Percentiles rank a stretch among this genome's conserved stretches.
phyloP scores from a whole-genome alignment of 1,139 yeast genomes.

The Blastobotrys serpentis region DNA sequence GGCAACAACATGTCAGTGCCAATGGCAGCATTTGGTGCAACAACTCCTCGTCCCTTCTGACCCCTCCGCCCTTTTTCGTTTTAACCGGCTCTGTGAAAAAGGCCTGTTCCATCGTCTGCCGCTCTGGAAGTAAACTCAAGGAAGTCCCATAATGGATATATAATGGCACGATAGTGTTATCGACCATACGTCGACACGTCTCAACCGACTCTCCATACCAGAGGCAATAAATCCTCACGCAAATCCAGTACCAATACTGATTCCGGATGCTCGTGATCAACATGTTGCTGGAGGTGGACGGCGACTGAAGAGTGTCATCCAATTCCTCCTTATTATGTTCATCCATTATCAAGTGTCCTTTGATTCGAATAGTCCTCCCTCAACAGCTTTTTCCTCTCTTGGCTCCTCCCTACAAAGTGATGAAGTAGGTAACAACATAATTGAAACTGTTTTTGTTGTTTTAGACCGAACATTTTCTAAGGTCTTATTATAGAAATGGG shows the following conservation, averaged over 20 bases:
- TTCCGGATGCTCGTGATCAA: conserved; percentile 6
- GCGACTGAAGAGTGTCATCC: conserved; percentile 6
- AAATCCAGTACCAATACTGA: conserved; percentile 20
- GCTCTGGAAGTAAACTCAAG: conserved; percentile 21
- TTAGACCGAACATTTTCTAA: too few relatives aligned
- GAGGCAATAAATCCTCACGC: conserved; percentile 18
- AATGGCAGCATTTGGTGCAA: conserved; percentile 24
- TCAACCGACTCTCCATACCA: conserved; percentile 20
- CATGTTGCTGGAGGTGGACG: conserved; percentile 2
- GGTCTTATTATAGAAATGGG: too few relatives aligned
- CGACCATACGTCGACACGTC: conserved; percentile 18
- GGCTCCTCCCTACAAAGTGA: too few relatives aligned
- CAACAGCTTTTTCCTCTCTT: too few relatives aligned
- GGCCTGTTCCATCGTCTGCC: conserved; percentile 15
- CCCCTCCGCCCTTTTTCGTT: conserved; percentile 8
- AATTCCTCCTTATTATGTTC: conserved; percentile 7
- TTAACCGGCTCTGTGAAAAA: conserved; percentile 6
- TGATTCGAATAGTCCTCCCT: neutral
- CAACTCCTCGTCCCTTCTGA: conserved; percentile 12
- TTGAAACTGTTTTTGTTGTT: too few relatives aligned
- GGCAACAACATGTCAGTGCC: conserved; percentile 23
- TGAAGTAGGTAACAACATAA: too few relatives aligned
- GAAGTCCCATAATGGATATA: conserved; percentile 21
- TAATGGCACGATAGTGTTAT: conserved; percentile 21
- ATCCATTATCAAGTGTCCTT: neutral